A percentile compares a stretch with the other conserved stretches of the same genome.
Conservation (phyloP, 805 yeast species). For the Candida krabiensis region DNA sequence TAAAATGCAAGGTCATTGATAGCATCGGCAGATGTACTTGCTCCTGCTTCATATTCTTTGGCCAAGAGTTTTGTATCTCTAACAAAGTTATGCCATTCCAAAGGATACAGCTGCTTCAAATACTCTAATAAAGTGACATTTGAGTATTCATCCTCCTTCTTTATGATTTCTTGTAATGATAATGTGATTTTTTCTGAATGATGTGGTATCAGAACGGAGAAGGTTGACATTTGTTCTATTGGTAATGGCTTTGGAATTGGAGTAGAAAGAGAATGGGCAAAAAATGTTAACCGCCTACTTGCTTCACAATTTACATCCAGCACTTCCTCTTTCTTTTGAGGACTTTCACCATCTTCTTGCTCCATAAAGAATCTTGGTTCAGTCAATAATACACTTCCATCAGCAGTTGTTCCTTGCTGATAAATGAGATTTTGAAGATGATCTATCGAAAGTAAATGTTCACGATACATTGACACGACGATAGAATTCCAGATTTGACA, state of each 20-base stretch:
- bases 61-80: constrained; percentile 55
- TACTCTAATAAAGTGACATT: constrained; percentile 56
- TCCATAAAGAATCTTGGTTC: constrained; percentile 81
- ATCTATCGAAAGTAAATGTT: constrained; percentile 72
- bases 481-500: constrained; percentile 84
- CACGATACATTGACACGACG: constrained; percentile 79
- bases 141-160: constrained; percentile 65
- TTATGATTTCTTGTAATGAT: constrained; percentile 74
- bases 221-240: constrained; percentile 71
- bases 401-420: constrained; percentile 41
- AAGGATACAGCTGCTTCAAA: constrained; percentile 54
- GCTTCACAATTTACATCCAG: constrained; percentile 73
- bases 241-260: constrained; percentile 77
- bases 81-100: constrained; percentile 58
- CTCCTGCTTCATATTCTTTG: constrained; percentile 36
- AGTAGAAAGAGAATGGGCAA: constrained; percentile 86
- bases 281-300: constrained; percentile 77
- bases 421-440: constrained; percentile 68
- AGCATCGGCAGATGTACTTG: constrained; percentile 15
- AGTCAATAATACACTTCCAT: constrained; percentile 44
- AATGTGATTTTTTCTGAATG: constrained; percentile 79
- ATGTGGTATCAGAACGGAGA: constrained; percentile 85
- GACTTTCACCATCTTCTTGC: constrained; percentile 64
- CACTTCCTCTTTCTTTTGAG: constrained; percentile 47
- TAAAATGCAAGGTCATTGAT: constrained; percentile 63